phyloP scores from a whole-genome alignment of 257 asterid species.

The Ajuga chamaepitys region DNA sequence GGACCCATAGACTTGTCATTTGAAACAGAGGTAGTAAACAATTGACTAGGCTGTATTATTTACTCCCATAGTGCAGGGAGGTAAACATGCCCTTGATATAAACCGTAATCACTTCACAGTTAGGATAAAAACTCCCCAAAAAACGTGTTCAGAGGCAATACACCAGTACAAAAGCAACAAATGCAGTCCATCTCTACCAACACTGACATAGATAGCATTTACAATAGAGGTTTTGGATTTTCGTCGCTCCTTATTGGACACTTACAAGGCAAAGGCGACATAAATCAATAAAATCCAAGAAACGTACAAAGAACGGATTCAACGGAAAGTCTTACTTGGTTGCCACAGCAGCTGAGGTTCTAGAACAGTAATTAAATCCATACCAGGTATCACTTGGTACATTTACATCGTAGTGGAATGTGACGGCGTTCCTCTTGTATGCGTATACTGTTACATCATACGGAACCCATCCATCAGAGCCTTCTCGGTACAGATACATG shows the following conservation, averaged over 20 bases:
- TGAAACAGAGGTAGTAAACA: too few relatives aligned
- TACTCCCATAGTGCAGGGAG: too few relatives aligned
- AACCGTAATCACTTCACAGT: too few relatives aligned
- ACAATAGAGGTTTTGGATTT: background rate
- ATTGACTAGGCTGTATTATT: too few relatives aligned
- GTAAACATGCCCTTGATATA: too few relatives aligned
- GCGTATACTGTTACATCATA: slow-evolving; percentile 58
- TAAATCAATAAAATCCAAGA: background rate
- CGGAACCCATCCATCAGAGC: slow-evolving; percentile 85
- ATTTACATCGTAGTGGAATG: slow-evolving; percentile 51
- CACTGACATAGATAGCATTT: background rate
- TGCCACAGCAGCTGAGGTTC: slow-evolving; percentile 12
- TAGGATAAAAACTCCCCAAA: too few relatives aligned
- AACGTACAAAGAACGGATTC: background rate
- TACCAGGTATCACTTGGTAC: slow-evolving; percentile 68
- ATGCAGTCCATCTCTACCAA: background rate
- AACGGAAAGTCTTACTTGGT: background rate
- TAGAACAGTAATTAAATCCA: slow-evolving; percentile 55
- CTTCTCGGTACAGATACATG: slow-evolving; percentile 81
- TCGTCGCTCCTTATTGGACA: background rate
- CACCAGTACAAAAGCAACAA: too few relatives aligned
- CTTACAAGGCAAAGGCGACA: background rate
- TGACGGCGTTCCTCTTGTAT: slow-evolving; percentile 36
- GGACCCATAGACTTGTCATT: too few relatives aligned
- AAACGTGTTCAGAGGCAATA: too few relatives aligned